Conservation (phyloP, 2,329 filamentous ascomycete species). For the Fusarium aywerte region DNA sequence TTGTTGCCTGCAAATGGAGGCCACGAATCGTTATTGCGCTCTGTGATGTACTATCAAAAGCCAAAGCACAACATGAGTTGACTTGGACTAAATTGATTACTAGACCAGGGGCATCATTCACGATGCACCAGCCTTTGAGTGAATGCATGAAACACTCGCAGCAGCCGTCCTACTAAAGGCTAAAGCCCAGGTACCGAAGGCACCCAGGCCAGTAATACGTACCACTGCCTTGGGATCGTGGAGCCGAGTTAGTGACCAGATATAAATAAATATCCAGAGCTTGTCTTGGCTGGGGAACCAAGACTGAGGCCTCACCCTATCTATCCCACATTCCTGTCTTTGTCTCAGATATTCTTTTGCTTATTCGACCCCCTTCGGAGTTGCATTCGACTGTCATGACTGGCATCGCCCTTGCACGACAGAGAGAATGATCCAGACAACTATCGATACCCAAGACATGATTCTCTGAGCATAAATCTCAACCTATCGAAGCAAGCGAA, state of each 20-base stretch:
- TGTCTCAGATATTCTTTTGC: slow-evolving; percentile 24
- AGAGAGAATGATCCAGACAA: slow-evolving; percentile 13
- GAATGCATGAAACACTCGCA: slow-evolving; percentile 39
- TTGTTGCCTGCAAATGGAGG: slow-evolving; percentile 39
- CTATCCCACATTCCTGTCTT: slow-evolving; percentile 31
- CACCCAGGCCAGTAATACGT: slow-evolving; percentile 28
- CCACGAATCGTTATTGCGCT: slow-evolving; percentile 20
- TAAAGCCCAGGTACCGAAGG: slow-evolving; percentile 24
- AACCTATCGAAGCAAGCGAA: slow-evolving; percentile 34
- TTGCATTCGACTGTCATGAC: slow-evolving; percentile 26
- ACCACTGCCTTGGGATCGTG: slow-evolving; percentile 36
- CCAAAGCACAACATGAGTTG: slow-evolving; percentile 10
- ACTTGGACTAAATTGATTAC: neutral
- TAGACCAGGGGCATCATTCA: slow-evolving; percentile 28
- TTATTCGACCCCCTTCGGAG: slow-evolving; percentile 15
- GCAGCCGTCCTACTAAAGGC: slow-evolving; percentile 26
- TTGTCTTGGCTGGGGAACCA: slow-evolving; percentile 5
- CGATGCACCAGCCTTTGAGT: slow-evolving; percentile 27
- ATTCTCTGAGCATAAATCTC: slow-evolving; percentile 16
- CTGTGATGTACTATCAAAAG: neutral
- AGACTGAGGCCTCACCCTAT: slow-evolving; percentile 28
- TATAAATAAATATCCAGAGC: slow-evolving; percentile 29
- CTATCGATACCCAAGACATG: slow-evolving; percentile 35
- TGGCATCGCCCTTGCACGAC: slow-evolving; percentile 36
- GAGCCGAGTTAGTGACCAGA: slow-evolving; percentile 12